Percentiles rank a stretch among this genome's conserved stretches.
Evolutionary conservation across 2,329 filamentous ascomycete species (phyloP).

Genomic region (Conoideocrella luteorostrata): DNA sequence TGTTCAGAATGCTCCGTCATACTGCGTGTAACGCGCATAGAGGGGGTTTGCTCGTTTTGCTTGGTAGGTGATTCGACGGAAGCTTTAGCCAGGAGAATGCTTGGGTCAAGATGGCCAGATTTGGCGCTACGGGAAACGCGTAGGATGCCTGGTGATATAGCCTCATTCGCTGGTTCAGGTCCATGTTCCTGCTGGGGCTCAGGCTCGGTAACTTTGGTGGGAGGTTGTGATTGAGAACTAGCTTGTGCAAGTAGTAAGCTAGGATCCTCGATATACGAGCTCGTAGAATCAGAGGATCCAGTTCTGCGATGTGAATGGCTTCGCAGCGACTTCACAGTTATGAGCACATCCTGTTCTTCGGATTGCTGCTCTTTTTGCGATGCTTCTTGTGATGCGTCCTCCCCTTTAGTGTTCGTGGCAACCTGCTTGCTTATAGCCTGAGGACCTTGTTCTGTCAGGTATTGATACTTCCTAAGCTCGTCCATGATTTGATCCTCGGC

Average conservation of each 20-base stretch:
- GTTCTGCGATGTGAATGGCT: constrained; percentile 20
- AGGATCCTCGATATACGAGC: constrained; percentile 20
- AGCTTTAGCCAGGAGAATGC: constrained; percentile 18
- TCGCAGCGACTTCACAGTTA: constrained; percentile 24
- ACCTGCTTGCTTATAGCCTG: neutral
- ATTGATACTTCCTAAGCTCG: constrained; percentile 12
- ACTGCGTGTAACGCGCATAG: constrained; percentile 17
- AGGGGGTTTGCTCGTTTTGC: neutral
- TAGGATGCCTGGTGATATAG: constrained; percentile 5
- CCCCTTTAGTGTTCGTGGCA: too few relatives aligned
- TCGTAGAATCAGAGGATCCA: constrained; percentile 16
- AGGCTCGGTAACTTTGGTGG: neutral
- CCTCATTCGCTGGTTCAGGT: neutral
- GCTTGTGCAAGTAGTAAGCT: constrained; percentile 22
- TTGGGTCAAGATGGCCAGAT: constrained; percentile 19
- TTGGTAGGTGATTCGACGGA: constrained; percentile 6
- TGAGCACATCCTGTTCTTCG: constrained; percentile 18
- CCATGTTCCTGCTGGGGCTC: neutral
- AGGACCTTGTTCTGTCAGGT: constrained; percentile 7
- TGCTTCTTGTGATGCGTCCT: too few relatives aligned
- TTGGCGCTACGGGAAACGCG: constrained; percentile 22
- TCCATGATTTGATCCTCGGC: constrained; percentile 18
- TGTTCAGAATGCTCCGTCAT: constrained; percentile 12
- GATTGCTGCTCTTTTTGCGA: neutral
- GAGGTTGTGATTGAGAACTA: neutral